Conservation (phyloP, 176 grass and related monocot genomes). For the Oryza officinalis region DNA sequence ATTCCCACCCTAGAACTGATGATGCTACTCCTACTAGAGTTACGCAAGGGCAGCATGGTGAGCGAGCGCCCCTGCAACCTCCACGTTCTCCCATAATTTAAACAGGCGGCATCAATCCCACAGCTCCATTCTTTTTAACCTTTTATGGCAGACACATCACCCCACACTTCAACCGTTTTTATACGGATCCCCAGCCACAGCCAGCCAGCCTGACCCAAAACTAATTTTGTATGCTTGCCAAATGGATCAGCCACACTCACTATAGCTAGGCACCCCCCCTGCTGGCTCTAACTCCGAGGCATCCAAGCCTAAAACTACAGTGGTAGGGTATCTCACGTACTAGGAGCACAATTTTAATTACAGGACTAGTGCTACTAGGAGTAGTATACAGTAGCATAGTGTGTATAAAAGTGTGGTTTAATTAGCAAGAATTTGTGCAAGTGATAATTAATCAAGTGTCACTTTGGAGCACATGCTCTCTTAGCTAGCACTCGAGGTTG, state of each 20-base stretch:
- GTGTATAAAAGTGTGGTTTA: not conserved
- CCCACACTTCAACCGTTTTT: conserved; percentile 49
- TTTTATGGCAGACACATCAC: conserved; percentile 49
- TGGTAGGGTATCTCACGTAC: not conserved
- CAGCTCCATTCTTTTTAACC: conserved; percentile 37
- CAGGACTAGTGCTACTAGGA: not conserved
- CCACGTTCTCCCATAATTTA: conserved; percentile 49
- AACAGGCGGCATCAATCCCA: conserved; percentile 59
- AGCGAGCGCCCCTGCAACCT: not conserved
- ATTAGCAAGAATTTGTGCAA: not conserved
- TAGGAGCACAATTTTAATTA: not conserved
- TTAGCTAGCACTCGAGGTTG: not conserved
- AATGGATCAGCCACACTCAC: conserved; percentile 32
- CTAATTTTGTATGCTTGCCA: conserved; percentile 53
- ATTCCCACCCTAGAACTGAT: no score
- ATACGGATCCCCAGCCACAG: conserved; percentile 44
- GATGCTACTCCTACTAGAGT: no score
- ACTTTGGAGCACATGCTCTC: not conserved
- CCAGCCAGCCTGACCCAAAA: not conserved
- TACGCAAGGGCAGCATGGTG: not conserved
- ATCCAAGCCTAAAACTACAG: not conserved
- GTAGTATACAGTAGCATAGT: not conserved
- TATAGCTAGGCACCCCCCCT: not conserved
- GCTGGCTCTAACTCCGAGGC: conserved; percentile 20
- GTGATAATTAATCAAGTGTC: not conserved